Conservation (phyloP, 768 basidiomycete species). For the Holtermannia corniformis region DNA sequence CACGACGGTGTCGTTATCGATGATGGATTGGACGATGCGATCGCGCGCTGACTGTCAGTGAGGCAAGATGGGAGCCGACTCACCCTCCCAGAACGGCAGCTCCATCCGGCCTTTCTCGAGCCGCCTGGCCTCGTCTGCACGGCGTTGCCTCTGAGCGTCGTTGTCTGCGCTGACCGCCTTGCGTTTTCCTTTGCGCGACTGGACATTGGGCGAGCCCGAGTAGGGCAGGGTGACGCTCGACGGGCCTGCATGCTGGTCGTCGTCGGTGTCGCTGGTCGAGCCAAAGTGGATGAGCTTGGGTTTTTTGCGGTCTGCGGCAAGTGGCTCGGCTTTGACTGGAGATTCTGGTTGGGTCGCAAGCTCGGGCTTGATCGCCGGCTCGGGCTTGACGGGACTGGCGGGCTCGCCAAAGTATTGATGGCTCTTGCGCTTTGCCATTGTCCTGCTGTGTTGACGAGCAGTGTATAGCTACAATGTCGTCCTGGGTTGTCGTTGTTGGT, state of each 20-base stretch:
- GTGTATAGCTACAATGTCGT: too few relatives aligned
- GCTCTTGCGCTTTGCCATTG: not conserved
- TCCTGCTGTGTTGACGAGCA: too few relatives aligned
- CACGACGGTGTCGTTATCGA: conserved; percentile 36
- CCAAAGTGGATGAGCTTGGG: not conserved
- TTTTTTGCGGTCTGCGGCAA: not conserved
- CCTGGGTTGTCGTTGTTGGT: too few relatives aligned
- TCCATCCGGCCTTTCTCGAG: not conserved
- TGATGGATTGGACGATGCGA: conserved; percentile 29
- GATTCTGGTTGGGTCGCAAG: not conserved
- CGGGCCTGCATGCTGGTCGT: not conserved
- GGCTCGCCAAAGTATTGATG: not conserved
- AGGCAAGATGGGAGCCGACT: not conserved
- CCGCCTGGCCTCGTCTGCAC: not conserved
- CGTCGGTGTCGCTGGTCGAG: not conserved
- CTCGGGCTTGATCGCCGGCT: not conserved
- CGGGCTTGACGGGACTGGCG: not conserved
- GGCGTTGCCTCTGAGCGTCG: not conserved
- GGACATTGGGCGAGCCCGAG: not conserved
- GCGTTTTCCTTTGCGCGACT: not conserved
- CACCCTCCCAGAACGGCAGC: conserved; percentile 38
- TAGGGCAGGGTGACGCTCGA: not conserved
- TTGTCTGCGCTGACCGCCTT: not conserved
- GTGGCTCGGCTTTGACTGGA: not conserved
- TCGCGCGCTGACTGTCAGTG: conserved; percentile 16